Base-by-base conservation (phyloP, 495 filamentous ascomycete species). In the Pseudotulostoma volvatum region DNA sequence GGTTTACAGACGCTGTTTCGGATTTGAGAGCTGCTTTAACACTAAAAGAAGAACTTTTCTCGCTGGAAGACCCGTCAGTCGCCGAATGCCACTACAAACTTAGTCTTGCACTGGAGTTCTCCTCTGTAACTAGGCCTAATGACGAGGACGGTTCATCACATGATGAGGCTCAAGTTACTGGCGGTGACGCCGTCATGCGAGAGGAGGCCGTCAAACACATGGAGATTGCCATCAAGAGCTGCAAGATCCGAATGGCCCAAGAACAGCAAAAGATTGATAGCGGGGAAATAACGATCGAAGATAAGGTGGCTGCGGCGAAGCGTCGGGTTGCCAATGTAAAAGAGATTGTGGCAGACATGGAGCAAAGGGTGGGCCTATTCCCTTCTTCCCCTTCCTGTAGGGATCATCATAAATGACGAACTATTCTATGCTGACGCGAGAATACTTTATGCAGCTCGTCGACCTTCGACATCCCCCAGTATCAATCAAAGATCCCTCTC, bases 41-140 rank as follows among this genome's bases (percentile, higher is more conserved):
- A 33, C 68, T 93, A 33, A 85, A 90, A 57, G 53, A 81, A 40
- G 64, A 73, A 9, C 68, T 95, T 9, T 88, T 80, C 51, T 70
- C 84, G 1, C 58, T 73, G 35, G 81, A 90, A 35, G 87, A 84
- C 30, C 76, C 79, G 38, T 67, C 87, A 14, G 66, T 95, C 38
- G 85, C 87, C 20, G 90, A 99, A 67, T 88, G 83, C 28, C 83
- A 96, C 55, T 96, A 77, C 63, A 95, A 94, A 55, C 74, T 96
- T 33, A 93, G 92, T 1, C 75, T 99, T 31, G 92, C 90, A 1
- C 73, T 96, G 14, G 90, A 99, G 55, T 96, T 96, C 45, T 78
- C 81, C 9, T 84, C 84, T 0, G 71, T 84, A n/a, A 81, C 71
- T 21, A 70, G 75, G 30, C 66, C 68, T 9, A 57, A 66, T 18